Percentiles rank a stretch among this genome's conserved stretches.
Evolutionary conservation across 192 early-diverging fungal genomes (phyloP).

Genomic region (Geosiphon pyriformis): DNA sequence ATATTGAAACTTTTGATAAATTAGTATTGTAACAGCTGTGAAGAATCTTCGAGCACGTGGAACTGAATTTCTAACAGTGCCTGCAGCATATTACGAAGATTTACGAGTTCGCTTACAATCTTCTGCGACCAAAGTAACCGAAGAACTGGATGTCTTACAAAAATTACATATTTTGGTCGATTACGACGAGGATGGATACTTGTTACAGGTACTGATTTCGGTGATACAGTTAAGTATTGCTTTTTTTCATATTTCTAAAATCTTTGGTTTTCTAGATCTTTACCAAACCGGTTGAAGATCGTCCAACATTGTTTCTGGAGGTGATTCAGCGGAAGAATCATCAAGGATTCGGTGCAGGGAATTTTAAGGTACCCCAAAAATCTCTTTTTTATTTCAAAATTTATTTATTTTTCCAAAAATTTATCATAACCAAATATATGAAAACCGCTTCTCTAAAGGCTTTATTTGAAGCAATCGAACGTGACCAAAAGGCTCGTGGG

Average conservation of each 20-base stretch:
- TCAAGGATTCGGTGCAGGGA: constrained; percentile 92
- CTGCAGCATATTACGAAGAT: constrained; percentile 82
- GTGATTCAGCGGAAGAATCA: constrained; percentile 95
- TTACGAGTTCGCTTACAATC: constrained; percentile 67
- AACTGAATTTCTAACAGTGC: constrained; percentile 84
- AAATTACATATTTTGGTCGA: constrained; percentile 89
- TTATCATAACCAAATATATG: too few relatives aligned
- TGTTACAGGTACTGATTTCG: constrained; percentile 58
- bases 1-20: background rate
- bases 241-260: background rate
- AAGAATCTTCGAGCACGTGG: constrained; percentile 77
- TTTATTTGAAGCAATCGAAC: constrained; percentile 93
- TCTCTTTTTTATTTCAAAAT: background rate
- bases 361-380: constrained; percentile 72
- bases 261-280: constrained; percentile 49
- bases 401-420: background rate
- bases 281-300: constrained; percentile 87
- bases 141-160: constrained; percentile 79
- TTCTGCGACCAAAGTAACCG: constrained; percentile 66
- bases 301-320: constrained; percentile 95
- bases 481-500: constrained; percentile 88
- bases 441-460: too few relatives aligned
- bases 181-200: constrained; percentile 94
- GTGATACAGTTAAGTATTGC: background rate
- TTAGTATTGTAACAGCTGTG: constrained; percentile 78